Base-by-base conservation (phyloP, 768 basidiomycete genomes). In the Suillus plorans region DNA sequence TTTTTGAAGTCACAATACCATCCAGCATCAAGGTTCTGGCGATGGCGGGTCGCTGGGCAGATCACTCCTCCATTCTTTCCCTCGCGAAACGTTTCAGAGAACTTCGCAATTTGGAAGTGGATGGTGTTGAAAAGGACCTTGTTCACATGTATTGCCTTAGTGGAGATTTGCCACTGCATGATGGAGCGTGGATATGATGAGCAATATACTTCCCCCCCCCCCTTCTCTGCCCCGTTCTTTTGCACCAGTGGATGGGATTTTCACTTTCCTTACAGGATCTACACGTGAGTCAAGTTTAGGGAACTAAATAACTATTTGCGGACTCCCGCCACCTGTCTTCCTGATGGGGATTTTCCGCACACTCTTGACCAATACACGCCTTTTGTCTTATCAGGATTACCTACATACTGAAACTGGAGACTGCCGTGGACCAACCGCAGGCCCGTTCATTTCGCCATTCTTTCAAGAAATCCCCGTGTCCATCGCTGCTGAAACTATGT, bases 11-110 rank as follows among this genome's bases (percentile, higher is more conserved):
- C 37, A 25, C 57, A 16, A 42, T 63, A 59, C 58, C 58, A 31
- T 20, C 58, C 41, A 59, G 6, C 18, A 42, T 71, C 13, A 58
- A 49, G 25, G 61, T 63, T 31, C 53, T 76, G 61, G 49, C 62
- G 47, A 63, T 52, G 12, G 74, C 69, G 56, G 76, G 76, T 60
- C 74, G 74, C n/a, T 77, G 74, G 74, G 49, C 60, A 37, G 69
- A 71, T 57, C 63, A 64, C 10, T 69, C 63, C 14, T 60, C 66
- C 34, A 12, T 70, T 4, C 62, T 45, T 36, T 60, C 42, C 53
- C 60, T 75, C 13, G 64, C 39, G 14, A 56, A 67, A 60, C 67
- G 36, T 18, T 45, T 72, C 5, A 58, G 9, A 58, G 57, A 41
- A 58, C 57, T 58, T 41, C 8, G 18, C 16, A 31, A 12, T 20